Evolutionary conservation across 441 rosid species (phyloP).

Genomic region (Pelargonium myrrhifolium): DNA sequence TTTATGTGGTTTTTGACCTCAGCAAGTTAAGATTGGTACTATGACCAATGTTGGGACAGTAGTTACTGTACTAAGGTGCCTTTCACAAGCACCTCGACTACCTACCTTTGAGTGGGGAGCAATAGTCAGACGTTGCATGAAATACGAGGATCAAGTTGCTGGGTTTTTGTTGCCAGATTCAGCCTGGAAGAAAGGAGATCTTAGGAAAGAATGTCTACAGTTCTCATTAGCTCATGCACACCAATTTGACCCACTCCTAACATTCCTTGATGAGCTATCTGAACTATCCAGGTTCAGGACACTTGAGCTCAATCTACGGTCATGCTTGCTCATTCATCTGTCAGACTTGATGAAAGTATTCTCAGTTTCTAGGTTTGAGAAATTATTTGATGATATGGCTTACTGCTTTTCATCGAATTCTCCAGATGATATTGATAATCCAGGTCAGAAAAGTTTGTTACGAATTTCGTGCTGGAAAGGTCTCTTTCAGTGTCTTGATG

Average conservation of each 20-base stretch:
- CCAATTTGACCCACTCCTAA: conserved; percentile 54
- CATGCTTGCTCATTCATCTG: conserved; percentile 53
- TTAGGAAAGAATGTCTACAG: conserved; percentile 63
- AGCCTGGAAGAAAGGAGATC: conserved; percentile 32
- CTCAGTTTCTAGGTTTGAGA: conserved; percentile 72
- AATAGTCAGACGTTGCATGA: conserved; percentile 74
- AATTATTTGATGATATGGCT: conserved; percentile 55
- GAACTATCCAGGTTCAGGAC: conserved; percentile 64
- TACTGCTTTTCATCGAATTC: conserved; percentile 41
- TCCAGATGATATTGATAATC: conserved; percentile 33
- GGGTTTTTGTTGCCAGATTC: conserved; percentile 31
- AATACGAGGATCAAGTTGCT: conserved; percentile 46
- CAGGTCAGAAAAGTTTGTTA: conserved; percentile 43
- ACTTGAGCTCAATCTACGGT: conserved; percentile 56
- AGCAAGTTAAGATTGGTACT: conserved; percentile 38
- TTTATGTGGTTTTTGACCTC: conserved; percentile 13
- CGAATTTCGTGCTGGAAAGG: conserved; percentile 81
- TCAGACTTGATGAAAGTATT: conserved; percentile 56
- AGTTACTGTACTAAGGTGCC: conserved; percentile 60
- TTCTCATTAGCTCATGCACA: conserved; percentile 67
- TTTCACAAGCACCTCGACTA: conserved; percentile 75
- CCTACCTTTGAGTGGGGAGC: conserved; percentile 81
- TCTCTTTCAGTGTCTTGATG: conserved; percentile 62
- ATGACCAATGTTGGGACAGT: conserved; percentile 29
- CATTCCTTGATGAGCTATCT: conserved; percentile 71